These are phyloP conservation scores for Pseudonitzschia multiseries DNA, from an alignment of 108 stramenopile species.

Conservation along the genomic window DNA sequence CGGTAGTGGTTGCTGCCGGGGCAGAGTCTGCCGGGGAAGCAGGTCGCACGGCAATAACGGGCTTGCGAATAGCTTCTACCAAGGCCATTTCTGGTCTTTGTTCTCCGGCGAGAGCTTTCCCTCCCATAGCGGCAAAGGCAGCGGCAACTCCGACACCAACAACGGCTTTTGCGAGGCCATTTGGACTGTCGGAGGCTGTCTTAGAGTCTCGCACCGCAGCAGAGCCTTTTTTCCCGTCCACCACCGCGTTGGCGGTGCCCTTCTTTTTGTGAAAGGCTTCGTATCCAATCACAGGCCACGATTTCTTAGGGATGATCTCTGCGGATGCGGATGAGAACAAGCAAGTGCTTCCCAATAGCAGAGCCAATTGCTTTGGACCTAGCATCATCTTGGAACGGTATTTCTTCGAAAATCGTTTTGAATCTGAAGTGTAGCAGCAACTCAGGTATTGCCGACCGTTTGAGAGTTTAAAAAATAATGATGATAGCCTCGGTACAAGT, in stretches of 20 bases:
- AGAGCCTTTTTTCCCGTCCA: background rate
- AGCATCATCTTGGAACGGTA: background rate
- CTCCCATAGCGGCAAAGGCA: conserved; percentile 18
- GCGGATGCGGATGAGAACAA: conserved; percentile 9
- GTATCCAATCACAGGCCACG: conserved; percentile 32
- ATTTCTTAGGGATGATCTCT: conserved; percentile 15
- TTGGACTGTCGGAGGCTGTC: conserved; percentile 1
- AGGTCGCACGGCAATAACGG: conserved; percentile 11
- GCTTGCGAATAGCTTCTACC: conserved; percentile 24
- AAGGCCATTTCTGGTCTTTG: conserved; percentile 17
- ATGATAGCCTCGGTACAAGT: no score
- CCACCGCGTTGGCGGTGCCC: background rate
- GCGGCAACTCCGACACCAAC: conserved; percentile 25
- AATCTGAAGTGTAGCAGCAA: background rate
- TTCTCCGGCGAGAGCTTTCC: conserved; percentile 5
- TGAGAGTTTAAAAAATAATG: no score
- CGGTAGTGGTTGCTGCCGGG: conserved; percentile 2
- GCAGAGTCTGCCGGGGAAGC: background rate
- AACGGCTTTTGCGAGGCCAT: conserved; percentile 20
- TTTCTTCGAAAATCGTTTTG: background rate
- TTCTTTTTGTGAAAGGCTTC: conserved; percentile 23
- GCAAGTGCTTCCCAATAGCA: background rate
- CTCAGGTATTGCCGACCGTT: background rate
- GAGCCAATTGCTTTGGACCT: background rate
- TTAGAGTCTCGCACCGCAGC: background rate